Base-by-base conservation (phyloP, 352 stramenopile genomes). In the Pythium dissotocum region DNA sequence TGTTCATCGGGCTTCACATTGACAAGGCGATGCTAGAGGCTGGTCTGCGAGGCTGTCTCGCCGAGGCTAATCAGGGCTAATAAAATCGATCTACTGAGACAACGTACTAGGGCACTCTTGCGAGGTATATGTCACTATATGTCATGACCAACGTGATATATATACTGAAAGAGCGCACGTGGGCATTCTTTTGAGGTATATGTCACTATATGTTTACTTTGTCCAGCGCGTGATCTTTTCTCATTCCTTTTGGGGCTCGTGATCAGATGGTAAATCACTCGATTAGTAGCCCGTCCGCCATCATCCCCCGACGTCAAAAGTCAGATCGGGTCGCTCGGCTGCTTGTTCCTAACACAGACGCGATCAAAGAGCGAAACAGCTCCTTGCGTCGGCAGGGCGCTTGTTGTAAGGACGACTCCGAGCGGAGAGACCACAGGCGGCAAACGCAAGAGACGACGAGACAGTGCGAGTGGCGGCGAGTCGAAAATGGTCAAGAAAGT, bases 1-100 rank as follows among this genome's bases (percentile, higher is more conserved):
- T 93, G 52, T 91, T 93, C 65, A 93, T 93, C 57, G 85, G 85
- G 2, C 69, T 91, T 30, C 68, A 89, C 61, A 62, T 91, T 28
- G 59, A 76, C 13, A 80, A 76, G 16, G 58, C 73, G 24, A 40
- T 69, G 40, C 72, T 91, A 0, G 67, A 80, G 30, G 59, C 48
- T 32, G 78, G 80, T 1, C 54, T 91, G 0, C 63, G 65, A 9
- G 30, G 62, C 28, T 91, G 83, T 61, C 44, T 88, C 21, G 65
- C 60, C 16, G 7, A 49, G 40, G 40, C 40, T 49, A 49, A 24
- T 24, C 14, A 5, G 24, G 40, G 40, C 40, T 49, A 24, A 49
- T 49, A 7, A 21, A 48, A 4, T 26, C 28, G 18, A 38, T 42
- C 53, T 46, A 59, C 53, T 59, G 53, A 59, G 14, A 59, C 46